Conservation (phyloP, 2,329 filamentous ascomycete genomes). For the Penicillium sp. region DNA sequence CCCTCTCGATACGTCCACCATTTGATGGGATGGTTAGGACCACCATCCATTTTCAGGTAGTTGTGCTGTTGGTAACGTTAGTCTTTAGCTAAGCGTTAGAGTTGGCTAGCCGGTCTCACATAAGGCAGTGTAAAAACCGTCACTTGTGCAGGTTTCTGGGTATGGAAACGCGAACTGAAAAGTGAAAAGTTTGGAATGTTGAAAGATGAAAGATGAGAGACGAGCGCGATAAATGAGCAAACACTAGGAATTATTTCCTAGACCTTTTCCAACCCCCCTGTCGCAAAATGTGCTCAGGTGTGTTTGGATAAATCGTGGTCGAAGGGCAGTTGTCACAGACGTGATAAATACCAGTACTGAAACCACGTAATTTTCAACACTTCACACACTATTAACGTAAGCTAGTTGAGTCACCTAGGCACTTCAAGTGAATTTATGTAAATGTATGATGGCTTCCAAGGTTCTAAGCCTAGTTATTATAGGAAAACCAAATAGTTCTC, state of each 20-base stretch:
- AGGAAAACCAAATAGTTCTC: not conserved
- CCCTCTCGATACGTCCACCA: slow-evolving; percentile 1
- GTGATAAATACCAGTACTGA: not conserved
- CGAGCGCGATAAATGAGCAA: not conserved
- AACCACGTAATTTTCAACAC: not conserved
- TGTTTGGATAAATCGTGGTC: not conserved
- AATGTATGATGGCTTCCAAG: not conserved
- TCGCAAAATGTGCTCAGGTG: not conserved
- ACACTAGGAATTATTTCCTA: not conserved
- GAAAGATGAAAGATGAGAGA: not conserved
- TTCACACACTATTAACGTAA: not conserved
- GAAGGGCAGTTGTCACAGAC: not conserved
- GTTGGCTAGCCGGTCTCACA: not conserved
- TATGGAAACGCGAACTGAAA: not conserved
- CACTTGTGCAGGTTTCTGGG: not conserved
- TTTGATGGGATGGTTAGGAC: not conserved
- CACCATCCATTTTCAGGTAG: not conserved
- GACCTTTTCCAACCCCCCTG: not conserved
- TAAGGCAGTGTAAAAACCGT: not conserved
- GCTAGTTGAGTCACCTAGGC: not conserved
- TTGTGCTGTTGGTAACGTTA: not conserved
- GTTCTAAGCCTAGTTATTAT: not conserved
- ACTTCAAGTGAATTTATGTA: not conserved
- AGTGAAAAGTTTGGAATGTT: not conserved
- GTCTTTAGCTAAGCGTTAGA: not conserved